Percentiles rank a stretch among this genome's conserved stretches.
Conservation (phyloP, 805 yeast genomes). For the Starmerella potacharoeniae region DNA sequence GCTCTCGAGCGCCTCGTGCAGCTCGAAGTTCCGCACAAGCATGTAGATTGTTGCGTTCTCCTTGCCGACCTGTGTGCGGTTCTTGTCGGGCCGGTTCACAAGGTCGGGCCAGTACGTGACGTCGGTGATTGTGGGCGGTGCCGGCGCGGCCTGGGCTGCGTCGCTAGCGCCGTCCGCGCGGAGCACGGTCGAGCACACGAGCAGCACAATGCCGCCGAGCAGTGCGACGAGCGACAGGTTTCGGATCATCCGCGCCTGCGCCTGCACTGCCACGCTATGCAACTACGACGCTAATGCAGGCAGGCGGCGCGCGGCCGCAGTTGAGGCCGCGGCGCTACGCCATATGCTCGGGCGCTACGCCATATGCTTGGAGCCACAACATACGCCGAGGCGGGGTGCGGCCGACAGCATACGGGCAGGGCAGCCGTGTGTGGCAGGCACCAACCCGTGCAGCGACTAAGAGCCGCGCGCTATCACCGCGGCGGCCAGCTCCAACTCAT, state of each 20-base stretch:
- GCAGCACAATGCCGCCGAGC: neutral
- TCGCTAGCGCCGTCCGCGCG: neutral
- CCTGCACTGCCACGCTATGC: neutral
- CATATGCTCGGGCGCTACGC: neutral
- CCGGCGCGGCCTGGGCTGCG: neutral
- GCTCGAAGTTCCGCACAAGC: constrained; percentile 75
- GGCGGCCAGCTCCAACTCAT: neutral
- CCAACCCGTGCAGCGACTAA: too few relatives aligned
- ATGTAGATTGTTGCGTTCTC: constrained; percentile 82
- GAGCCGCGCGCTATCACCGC: neutral
- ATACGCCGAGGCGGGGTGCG: too few relatives aligned
- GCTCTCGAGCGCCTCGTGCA: constrained; percentile 58
- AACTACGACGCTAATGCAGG: neutral
- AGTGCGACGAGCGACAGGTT: neutral
- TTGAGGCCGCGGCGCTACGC: too few relatives aligned
- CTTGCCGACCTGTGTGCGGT: constrained; percentile 34
- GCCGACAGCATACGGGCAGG: too few relatives aligned
- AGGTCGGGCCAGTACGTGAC: constrained; percentile 23
- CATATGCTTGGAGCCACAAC: neutral
- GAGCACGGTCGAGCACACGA: neutral
- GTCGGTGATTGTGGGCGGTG: constrained; percentile 12
- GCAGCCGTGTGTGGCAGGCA: too few relatives aligned
- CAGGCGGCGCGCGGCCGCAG: too few relatives aligned
- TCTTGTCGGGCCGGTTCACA: constrained; percentile 13
- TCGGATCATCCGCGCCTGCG: neutral